These are phyloP conservation scores for Plasmopara viticola DNA, from an alignment of 352 stramenopile species.

Conservation along the genomic window DNA sequence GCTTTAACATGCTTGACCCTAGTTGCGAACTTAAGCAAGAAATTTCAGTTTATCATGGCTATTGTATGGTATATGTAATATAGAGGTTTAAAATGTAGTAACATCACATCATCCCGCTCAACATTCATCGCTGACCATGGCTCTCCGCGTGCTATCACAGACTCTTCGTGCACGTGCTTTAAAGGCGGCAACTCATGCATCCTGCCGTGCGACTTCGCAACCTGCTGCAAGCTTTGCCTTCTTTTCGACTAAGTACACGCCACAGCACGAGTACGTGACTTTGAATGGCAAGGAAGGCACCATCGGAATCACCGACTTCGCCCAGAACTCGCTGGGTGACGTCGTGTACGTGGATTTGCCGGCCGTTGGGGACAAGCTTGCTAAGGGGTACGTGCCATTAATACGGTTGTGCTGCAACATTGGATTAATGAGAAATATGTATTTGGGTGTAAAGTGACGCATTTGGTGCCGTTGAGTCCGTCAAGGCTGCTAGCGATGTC, in stretches of 20 bases:
- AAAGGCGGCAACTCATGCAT: conserved; percentile 9
- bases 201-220: conserved; percentile 37
- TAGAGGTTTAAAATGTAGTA: not conserved
- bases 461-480: conserved; percentile 97
- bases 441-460: conserved; percentile 54
- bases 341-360: conserved; percentile 97
- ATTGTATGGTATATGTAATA: not conserved
- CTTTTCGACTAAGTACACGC: conserved; percentile 85
- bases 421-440: conserved; percentile 13
- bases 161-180: conserved; percentile 34
- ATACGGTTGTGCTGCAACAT: not conserved
- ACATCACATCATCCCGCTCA: not conserved
- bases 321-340: conserved; percentile 95
- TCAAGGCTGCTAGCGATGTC: conserved; percentile 98
- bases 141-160: conserved; percentile 55
- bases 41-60: not conserved
- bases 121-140: conserved; percentile 22
- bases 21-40: conserved; percentile 3
- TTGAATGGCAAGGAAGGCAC: conserved; percentile 78
- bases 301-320: conserved; percentile 97
- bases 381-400: conserved; percentile 74
- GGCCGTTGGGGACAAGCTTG: conserved; percentile 89
- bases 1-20: conserved; percentile 15
- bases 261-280: conserved; percentile 81
- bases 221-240: conserved; percentile 31